Evolutionary conservation across 2,329 filamentous ascomycete species (phyloP).

Genomic region (Blastomyces parvus): DNA sequence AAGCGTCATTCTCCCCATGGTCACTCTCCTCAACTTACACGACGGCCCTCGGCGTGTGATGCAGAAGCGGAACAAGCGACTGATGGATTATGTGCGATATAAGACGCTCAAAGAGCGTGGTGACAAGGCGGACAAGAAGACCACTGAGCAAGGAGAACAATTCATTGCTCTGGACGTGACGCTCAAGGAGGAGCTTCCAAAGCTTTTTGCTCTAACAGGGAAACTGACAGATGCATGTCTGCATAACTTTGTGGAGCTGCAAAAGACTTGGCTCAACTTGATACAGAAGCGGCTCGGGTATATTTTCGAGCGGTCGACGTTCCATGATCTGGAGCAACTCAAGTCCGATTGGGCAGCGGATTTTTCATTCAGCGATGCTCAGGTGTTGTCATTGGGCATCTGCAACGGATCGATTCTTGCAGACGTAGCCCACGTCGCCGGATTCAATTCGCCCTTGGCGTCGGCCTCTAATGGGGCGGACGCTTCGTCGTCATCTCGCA

Average conservation of each 20-base stretch:
- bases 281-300: constrained; percentile 68
- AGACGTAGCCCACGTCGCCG: constrained; percentile 48
- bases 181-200: constrained; percentile 82
- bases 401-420: constrained; percentile 61
- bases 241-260: constrained; percentile 73
- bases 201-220: constrained; percentile 70
- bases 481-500: constrained; percentile 33
- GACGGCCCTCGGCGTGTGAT: constrained; percentile 79
- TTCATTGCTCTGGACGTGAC: constrained; percentile 89
- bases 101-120: constrained; percentile 67
- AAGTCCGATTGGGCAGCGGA: constrained; percentile 69
- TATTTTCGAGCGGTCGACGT: constrained; percentile 55
- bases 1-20: constrained; percentile 76
- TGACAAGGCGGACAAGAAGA: constrained; percentile 79
- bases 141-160: constrained; percentile 72
- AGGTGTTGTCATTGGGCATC: constrained; percentile 61
- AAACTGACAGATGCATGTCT: constrained; percentile 76
- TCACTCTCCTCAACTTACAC: constrained; percentile 67
- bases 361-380: constrained; percentile 64
- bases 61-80: constrained; percentile 88
- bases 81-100: constrained; percentile 76
- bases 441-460: constrained; percentile 49
- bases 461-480: constrained; percentile 34
- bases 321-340: constrained; percentile 62
- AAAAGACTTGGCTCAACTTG: constrained; percentile 70